Percentiles rank a stretch among this genome's conserved stretches.
phyloP scores from a whole-genome alignment of 805 yeast species.

The Groenewaldozyma tartarivorans region DNA sequence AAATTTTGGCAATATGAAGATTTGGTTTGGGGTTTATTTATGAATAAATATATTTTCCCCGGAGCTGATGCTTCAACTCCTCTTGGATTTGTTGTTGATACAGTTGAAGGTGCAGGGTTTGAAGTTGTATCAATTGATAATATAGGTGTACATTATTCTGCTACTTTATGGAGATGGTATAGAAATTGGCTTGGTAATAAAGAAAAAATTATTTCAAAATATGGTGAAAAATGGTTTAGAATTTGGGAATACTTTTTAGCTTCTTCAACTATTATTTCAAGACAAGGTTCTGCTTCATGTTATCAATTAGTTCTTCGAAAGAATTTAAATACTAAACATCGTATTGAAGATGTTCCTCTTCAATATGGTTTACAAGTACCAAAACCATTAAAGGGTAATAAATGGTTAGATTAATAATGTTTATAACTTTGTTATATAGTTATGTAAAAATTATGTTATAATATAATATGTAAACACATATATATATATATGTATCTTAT shows the following conservation, averaged over 20 bases:
- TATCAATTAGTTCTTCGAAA: constrained; percentile 86
- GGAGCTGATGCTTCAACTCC: constrained; percentile 98
- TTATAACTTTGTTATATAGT: background rate
- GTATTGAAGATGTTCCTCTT: constrained; percentile 68
- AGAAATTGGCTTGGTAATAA: constrained; percentile 84
- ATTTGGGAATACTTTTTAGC: constrained; percentile 91
- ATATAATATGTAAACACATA: background rate
- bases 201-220: constrained; percentile 65
- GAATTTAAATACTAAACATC: constrained; percentile 75
- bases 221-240: constrained; percentile 84
- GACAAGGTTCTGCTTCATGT: constrained; percentile 91
- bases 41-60: constrained; percentile 94
- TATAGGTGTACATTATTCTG: constrained; percentile 88
- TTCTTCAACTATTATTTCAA: constrained; percentile 69
- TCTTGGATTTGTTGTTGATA: constrained; percentile 66
- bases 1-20: constrained; percentile 94
- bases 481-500: background rate
- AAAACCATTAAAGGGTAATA: constrained; percentile 24
- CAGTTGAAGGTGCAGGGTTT: constrained; percentile 75
- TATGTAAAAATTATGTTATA: background rate
- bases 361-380: constrained; percentile 62
- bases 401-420: constrained; percentile 20
- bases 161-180: constrained; percentile 91
- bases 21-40: constrained; percentile 86
- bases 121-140: constrained; percentile 78